Percentiles rank a stretch among this genome's conserved stretches.
Evolutionary conservation across 176 grass and related monocot genomes (phyloP).

Genomic region (Stipa capillata): DNA sequence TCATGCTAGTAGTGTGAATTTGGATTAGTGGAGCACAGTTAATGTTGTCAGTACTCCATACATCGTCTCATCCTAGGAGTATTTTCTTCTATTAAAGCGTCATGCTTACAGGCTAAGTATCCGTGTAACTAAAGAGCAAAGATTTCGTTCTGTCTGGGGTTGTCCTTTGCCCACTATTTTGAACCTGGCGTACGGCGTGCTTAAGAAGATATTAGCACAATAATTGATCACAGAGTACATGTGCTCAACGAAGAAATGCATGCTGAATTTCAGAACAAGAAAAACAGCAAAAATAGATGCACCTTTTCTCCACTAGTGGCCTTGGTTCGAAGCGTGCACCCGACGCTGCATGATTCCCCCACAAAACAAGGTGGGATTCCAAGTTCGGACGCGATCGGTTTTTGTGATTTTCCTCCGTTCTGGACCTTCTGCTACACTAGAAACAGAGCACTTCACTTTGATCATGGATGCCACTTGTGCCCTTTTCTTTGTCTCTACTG

Average conservation of each 20-base stretch:
- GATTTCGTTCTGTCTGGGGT: neutral
- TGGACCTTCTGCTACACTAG: no score
- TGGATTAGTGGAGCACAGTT: neutral
- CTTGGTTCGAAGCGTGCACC: neutral
- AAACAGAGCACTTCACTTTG: neutral
- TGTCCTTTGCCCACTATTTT: no score
- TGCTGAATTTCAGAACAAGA: neutral
- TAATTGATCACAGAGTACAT: no score
- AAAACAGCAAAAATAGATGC: no score
- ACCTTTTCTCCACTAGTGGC: neutral
- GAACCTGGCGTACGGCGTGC: no score
- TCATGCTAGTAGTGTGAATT: neutral
- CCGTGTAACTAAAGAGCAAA: neutral
- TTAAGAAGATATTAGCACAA: no score
- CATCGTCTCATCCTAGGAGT: neutral
- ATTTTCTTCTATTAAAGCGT: neutral
- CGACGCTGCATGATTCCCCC: neutral
- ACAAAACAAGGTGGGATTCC: constrained; percentile 8
- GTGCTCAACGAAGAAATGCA: neutral
- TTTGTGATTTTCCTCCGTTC: neutral
- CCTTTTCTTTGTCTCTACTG: neutral
- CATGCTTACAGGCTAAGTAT: neutral
- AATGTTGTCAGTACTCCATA: neutral
- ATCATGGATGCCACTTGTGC: neutral
- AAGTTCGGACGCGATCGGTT: neutral